Conservation (phyloP, 2,329 filamentous ascomycete genomes). For the Fusarium tricinctum region DNA sequence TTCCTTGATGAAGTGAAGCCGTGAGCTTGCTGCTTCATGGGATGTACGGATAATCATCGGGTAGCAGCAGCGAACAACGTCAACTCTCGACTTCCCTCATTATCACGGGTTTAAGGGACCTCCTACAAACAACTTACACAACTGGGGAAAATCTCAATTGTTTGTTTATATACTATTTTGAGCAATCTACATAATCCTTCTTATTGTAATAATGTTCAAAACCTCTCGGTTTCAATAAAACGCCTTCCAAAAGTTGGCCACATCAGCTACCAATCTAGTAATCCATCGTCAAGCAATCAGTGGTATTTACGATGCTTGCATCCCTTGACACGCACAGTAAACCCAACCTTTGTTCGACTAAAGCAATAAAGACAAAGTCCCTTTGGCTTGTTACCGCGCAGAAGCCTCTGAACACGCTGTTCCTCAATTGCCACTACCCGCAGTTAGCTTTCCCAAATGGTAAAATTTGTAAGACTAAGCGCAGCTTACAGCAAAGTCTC, state of each 20-base stretch:
- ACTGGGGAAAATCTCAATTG: too few species aligned
- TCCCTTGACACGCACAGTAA: conserved; percentile 12
- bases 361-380: conserved; percentile 34
- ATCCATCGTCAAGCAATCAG: not conserved
- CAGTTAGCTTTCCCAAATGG: not conserved
- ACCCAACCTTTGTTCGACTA: conserved; percentile 13
- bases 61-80: conserved; percentile 3
- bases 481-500: conserved; percentile 27
- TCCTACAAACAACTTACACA: not conserved
- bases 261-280: not conserved
- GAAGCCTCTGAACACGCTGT: conserved; percentile 19
- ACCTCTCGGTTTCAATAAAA: not conserved
- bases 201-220: not conserved
- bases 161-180: not conserved
- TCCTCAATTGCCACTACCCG: conserved; percentile 29
- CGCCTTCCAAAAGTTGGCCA: not conserved
- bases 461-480: rapidly evolving
- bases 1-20: conserved; percentile 18
- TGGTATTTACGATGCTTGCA: conserved; percentile 29
- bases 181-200: not conserved
- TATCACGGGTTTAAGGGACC: not conserved
- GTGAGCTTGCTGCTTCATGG: conserved; percentile 29
- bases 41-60: conserved; percentile 47
- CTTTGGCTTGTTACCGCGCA: conserved; percentile 1
- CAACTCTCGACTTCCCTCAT: not conserved